Evolutionary conservation across 1,284 basidiomycete genomes (phyloP).

Genomic region (Marasmius fiardii): DNA sequence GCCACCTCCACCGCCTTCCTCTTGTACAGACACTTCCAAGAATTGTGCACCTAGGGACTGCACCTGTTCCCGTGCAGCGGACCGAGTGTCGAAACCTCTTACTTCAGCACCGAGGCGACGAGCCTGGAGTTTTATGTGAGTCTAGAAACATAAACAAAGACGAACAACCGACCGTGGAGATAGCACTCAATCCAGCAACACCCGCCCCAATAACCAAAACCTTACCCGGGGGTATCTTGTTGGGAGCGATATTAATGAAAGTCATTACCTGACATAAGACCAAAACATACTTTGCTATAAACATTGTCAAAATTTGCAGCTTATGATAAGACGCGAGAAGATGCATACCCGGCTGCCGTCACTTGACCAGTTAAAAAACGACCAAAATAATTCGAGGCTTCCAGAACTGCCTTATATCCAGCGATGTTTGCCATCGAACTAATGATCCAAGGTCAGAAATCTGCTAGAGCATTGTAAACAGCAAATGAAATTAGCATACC

Average conservation of each 20-base stretch:
- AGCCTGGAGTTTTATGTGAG: slow-evolving; percentile 40
- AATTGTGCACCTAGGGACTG: slow-evolving; percentile 86
- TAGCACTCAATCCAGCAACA: slow-evolving; percentile 83
- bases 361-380: slow-evolving; percentile 86
- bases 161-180: slow-evolving; percentile 58
- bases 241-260: slow-evolving; percentile 6
- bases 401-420: slow-evolving; percentile 84
- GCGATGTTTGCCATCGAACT: slow-evolving; percentile 91
- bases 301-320: not conserved
- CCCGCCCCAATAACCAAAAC: slow-evolving; percentile 84
- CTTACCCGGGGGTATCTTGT: slow-evolving; percentile 80
- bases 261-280: not conserved
- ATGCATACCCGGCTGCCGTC: slow-evolving; percentile 76
- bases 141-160: not conserved
- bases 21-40: slow-evolving; percentile 71
- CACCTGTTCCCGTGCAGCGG: slow-evolving; percentile 82
- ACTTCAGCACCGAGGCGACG: slow-evolving; percentile 82
- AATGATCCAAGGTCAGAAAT: not conserved
- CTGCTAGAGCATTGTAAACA: not conserved
- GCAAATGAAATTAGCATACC: slow-evolving; percentile 35
- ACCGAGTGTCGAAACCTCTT: slow-evolving; percentile 80
- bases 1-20: slow-evolving; percentile 76
- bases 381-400: slow-evolving; percentile 84
- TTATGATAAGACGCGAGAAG: not conserved
- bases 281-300: slow-evolving; percentile 17